Percentiles rank a stretch among this genome's conserved stretches.
These are phyloP conservation scores for Talaromyces liani DNA, from an alignment of 495 filamentous ascomycete species.

Conservation along the genomic window DNA sequence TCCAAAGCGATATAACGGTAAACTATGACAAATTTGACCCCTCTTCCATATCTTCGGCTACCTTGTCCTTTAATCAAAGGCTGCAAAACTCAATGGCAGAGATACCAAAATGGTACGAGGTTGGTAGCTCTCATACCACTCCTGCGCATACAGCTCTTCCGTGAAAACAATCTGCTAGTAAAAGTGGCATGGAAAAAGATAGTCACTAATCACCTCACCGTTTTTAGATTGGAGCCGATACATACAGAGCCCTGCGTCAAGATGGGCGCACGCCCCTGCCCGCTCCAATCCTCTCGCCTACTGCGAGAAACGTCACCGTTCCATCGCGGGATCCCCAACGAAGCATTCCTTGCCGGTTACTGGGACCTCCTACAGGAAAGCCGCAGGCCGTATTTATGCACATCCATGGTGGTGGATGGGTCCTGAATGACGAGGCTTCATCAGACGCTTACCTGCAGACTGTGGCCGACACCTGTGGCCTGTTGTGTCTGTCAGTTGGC, in stretches of 20 bases:
- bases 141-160: slow-evolving; percentile 4
- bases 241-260: slow-evolving; percentile 38
- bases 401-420: slow-evolving; percentile 50
- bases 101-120: slow-evolving; percentile 7
- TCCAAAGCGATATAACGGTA: slow-evolving; percentile 7
- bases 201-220: slow-evolving; percentile 3
- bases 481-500: slow-evolving; percentile 45
- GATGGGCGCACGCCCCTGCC: slow-evolving; percentile 36
- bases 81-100: slow-evolving; percentile 5
- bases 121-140: slow-evolving; percentile 4
- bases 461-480: slow-evolving; percentile 30
- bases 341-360: slow-evolving; percentile 39
- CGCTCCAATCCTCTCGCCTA: slow-evolving; percentile 24
- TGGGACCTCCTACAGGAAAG: slow-evolving; percentile 33
- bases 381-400: slow-evolving; percentile 41
- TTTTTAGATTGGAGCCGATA: slow-evolving; percentile 12
- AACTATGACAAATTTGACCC: slow-evolving; percentile 6
- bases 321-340: slow-evolving; percentile 42
- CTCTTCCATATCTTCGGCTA: slow-evolving; percentile 1
- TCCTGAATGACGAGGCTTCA: slow-evolving; percentile 22
- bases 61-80: slow-evolving; percentile 5
- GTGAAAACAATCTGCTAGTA: slow-evolving; percentile 6
- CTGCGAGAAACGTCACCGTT: slow-evolving; percentile 30
- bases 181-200: background rate
- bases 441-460: slow-evolving; percentile 14